Conservation (phyloP, 2,329 filamentous ascomycete species). For the Ophiostoma sp. region DNA sequence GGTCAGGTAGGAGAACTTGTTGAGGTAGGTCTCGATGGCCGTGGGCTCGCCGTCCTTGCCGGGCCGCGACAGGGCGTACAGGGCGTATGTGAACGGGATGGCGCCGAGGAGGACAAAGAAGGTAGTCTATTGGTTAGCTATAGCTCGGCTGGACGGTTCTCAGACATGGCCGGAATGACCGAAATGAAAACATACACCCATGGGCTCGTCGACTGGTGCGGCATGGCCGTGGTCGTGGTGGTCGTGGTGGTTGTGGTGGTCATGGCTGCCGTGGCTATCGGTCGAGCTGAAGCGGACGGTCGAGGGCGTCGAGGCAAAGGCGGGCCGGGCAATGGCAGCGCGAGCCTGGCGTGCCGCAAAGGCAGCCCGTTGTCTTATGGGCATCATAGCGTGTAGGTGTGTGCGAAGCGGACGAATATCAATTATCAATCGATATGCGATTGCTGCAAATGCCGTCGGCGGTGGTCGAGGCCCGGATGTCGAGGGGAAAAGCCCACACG, state of each 20-base stretch:
- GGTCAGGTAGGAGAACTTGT: slow-evolving; percentile 44
- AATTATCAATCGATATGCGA: neutral
- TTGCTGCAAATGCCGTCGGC: slow-evolving; percentile 15
- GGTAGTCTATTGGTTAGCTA: neutral
- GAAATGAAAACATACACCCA: slow-evolving; percentile 47
- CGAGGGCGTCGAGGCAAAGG: slow-evolving; percentile 20
- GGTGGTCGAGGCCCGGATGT: slow-evolving; percentile 16
- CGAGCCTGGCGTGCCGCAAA: slow-evolving; percentile 37
- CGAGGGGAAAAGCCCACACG: slow-evolving; percentile 21
- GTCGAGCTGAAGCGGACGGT: slow-evolving; percentile 45
- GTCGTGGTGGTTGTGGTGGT: slow-evolving; percentile 18
- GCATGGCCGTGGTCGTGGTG: slow-evolving; percentile 37
- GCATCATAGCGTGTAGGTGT: slow-evolving; percentile 34
- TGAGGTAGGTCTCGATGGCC: slow-evolving; percentile 43
- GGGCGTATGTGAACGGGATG: slow-evolving; percentile 41
- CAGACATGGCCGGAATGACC: neutral
- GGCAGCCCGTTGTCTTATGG: slow-evolving; percentile 36
- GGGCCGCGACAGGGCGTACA: slow-evolving; percentile 48
- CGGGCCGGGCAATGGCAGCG: slow-evolving; percentile 28
- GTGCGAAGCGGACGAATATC: neutral
- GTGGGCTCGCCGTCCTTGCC: slow-evolving; percentile 48
- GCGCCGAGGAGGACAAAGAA: slow-evolving; percentile 33
- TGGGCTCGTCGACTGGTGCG: slow-evolving; percentile 46
- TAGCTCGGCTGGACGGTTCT: neutral
- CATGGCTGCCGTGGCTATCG: slow-evolving; percentile 25